Conservation (phyloP, 306 rosid genomes). For the Fragaria vesca region DNA sequence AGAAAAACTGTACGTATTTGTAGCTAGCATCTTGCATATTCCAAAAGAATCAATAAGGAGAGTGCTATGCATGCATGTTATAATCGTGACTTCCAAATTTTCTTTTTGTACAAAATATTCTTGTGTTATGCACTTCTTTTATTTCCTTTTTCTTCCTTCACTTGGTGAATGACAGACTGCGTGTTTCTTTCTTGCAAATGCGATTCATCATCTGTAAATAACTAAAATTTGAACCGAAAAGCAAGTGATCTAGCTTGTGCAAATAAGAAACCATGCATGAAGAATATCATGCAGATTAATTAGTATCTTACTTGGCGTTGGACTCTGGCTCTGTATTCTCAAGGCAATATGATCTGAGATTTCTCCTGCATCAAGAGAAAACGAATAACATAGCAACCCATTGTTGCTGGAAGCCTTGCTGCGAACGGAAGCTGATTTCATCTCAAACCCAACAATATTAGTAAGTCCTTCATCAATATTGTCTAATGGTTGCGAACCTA, state of each 20-base stretch:
- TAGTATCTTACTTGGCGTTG: slow-evolving; percentile 1
- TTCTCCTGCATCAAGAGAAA: slow-evolving; percentile 7
- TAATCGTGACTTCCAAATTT: background rate
- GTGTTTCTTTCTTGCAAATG: background rate
- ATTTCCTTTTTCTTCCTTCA: background rate
- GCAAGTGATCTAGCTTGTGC: background rate
- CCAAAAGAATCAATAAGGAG: no score
- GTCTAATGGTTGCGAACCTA: slow-evolving; percentile 1
- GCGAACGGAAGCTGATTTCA: background rate
- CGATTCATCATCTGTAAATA: no score
- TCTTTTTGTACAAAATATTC: no score
- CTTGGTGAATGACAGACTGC: background rate
- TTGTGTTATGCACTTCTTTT: background rate
- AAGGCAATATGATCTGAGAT: slow-evolving; percentile 16
- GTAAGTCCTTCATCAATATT: background rate
- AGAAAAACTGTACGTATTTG: no score
- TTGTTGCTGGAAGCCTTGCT: background rate
- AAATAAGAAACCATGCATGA: background rate
- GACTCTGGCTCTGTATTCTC: slow-evolving; percentile 6
- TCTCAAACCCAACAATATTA: background rate
- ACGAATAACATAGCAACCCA: background rate
- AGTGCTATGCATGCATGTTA: no score
- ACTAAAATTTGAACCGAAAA: background rate
- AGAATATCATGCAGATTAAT: no score
- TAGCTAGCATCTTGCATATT: no score